A percentile compares a stretch with the other conserved stretches of the same genome.
Evolutionary conservation across 495 filamentous ascomycete species (phyloP).

Genomic region (Letharia columbiana): DNA sequence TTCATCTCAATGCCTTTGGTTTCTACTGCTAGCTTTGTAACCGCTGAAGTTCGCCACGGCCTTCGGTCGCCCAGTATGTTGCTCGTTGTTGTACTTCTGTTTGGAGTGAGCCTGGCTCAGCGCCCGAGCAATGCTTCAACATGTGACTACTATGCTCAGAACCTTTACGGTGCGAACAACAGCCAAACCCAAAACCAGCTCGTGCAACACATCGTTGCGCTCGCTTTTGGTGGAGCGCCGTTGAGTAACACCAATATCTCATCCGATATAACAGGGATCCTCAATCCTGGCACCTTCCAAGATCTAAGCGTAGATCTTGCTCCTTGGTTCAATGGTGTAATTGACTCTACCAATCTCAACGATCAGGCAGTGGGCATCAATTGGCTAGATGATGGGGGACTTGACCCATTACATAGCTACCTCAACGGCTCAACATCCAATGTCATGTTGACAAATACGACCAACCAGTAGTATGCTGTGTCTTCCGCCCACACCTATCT

Average conservation of each 20-base stretch:
- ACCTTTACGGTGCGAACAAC: constrained; percentile 44
- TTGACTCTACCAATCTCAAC: constrained; percentile 41
- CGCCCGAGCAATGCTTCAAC: constrained; percentile 40
- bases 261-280: constrained; percentile 42
- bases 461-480: constrained; percentile 44
- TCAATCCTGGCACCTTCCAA: constrained; percentile 37
- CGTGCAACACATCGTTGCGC: constrained; percentile 47
- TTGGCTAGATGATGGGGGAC: constrained; percentile 48
- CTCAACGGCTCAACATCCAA: constrained; percentile 30
- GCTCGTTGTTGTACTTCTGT: not conserved
- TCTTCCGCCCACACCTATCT: not conserved
- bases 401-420: constrained; percentile 5
- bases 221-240: constrained; percentile 45
- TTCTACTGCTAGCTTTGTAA: not conserved
- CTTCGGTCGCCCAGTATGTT: not conserved
- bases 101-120: constrained; percentile 29
- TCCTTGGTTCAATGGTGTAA: constrained; percentile 44
- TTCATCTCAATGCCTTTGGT: not conserved
- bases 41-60: not conserved
- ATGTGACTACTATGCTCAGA: constrained; percentile 49
- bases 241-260: constrained; percentile 33
- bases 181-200: constrained; percentile 44
- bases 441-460: constrained; percentile 41
- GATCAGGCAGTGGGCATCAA: constrained; percentile 36
- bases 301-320: constrained; percentile 40